A percentile compares a stretch with the other conserved stretches of the same genome.
Conservation (phyloP, 306 rosid genomes). For the Gastrolobium villosum region DNA sequence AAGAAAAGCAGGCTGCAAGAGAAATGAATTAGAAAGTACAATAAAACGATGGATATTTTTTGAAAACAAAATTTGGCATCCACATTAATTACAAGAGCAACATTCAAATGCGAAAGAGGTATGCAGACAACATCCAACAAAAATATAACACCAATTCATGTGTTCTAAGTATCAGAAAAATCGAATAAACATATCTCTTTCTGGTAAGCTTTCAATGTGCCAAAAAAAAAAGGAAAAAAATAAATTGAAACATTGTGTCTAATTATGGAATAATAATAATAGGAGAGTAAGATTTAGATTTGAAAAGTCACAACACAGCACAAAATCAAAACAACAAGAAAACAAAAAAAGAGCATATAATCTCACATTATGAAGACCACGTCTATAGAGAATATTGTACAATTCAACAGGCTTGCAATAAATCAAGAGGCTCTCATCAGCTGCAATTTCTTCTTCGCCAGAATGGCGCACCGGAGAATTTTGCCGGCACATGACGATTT, state of each 20-base stretch:
- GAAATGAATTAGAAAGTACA: constrained; percentile 45
- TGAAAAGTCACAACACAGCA: constrained; percentile 4
- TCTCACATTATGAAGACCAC: constrained; percentile 77
- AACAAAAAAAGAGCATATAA: constrained; percentile 3
- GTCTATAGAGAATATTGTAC: constrained; percentile 89
- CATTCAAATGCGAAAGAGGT: constrained; percentile 26
- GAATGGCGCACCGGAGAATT: constrained; percentile 69
- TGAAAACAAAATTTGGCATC: constrained; percentile 10
- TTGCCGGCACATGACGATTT: constrained; percentile 79
- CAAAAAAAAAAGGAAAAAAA: background rate
- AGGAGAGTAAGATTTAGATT: background rate
- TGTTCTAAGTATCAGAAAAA: background rate
- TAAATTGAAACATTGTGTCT: background rate
- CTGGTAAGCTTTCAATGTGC: background rate
- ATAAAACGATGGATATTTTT: constrained; percentile 6
- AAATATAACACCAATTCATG: constrained; percentile 9
- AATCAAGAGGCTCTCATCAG: constrained; percentile 87
- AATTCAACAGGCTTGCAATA: constrained; percentile 99
- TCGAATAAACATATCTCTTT: background rate
- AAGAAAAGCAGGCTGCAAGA: constrained; percentile 87
- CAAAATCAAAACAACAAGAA: constrained; percentile 25
- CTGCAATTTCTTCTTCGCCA: constrained; percentile 70
- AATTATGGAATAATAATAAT: background rate
- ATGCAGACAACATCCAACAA: constrained; percentile 33
- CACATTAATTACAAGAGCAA: constrained; percentile 20